Evolutionary conservation across 306 rosid species (phyloP).

Genomic region (Acacia acuminata): DNA sequence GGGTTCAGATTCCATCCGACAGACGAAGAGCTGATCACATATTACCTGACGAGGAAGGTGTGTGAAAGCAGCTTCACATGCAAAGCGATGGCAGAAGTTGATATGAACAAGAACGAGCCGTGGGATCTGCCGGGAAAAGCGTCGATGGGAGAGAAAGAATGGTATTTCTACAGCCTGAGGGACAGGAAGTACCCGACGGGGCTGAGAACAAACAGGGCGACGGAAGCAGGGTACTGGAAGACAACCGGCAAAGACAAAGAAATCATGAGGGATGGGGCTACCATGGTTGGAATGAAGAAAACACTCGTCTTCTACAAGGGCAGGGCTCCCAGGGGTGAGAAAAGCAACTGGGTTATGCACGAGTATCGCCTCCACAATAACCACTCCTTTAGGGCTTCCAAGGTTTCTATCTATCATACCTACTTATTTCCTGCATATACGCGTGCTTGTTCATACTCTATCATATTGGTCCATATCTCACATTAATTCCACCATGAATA

Average conservation of each 20-base stretch:
- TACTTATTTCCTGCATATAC: too few relatives aligned
- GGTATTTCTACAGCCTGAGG: constrained; percentile 80
- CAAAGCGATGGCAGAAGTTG: constrained; percentile 68
- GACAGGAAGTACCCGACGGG: constrained; percentile 84
- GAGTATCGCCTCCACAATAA: constrained; percentile 69
- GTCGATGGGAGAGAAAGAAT: constrained; percentile 78
- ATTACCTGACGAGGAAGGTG: constrained; percentile 59
- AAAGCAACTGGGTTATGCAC: constrained; percentile 90
- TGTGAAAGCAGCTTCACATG: constrained; percentile 61
- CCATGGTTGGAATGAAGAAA: constrained; percentile 79
- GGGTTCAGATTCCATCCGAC: constrained; percentile 92
- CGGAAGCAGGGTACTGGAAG: constrained; percentile 79
- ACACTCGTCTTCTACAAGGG: constrained; percentile 82
- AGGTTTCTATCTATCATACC: constrained; percentile 40
- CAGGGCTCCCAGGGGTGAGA: constrained; percentile 87
- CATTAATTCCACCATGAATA: too few relatives aligned
- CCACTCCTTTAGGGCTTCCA: constrained; percentile 50
- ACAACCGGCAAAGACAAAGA: constrained; percentile 89
- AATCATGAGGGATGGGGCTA: constrained; percentile 42
- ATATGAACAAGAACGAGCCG: constrained; percentile 84
- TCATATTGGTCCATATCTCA: too few relatives aligned
- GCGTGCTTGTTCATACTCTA: too few relatives aligned
- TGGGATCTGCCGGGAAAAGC: constrained; percentile 97
- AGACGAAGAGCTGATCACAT: constrained; percentile 74
- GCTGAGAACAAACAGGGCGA: constrained; percentile 78